Percentiles rank a stretch among this genome's conserved stretches.
Evolutionary conservation across 768 basidiomycete species (phyloP).

Genomic region (Suillus decipiens): DNA sequence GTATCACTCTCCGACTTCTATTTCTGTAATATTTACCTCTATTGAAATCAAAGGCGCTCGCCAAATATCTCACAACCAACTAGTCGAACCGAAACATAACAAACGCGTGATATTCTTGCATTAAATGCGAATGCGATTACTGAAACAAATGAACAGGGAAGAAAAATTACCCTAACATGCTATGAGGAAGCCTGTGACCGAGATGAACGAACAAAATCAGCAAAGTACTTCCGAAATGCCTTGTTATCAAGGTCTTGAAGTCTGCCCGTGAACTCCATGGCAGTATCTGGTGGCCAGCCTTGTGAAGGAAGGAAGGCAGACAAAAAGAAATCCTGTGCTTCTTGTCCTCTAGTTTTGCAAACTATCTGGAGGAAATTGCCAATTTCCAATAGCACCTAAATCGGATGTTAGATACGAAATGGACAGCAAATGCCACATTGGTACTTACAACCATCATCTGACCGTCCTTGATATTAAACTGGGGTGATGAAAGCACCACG

Average conservation of each 20-base stretch:
- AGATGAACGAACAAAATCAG: slow-evolving; percentile 78
- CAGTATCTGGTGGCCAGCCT: slow-evolving; percentile 79
- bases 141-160: slow-evolving; percentile 6
- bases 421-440: not conserved
- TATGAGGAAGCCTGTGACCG: slow-evolving; percentile 56
- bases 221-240: slow-evolving; percentile 82
- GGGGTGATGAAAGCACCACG: slow-evolving; percentile 71
- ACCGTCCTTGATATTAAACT: slow-evolving; percentile 88
- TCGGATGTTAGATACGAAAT: not conserved
- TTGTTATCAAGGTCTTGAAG: slow-evolving; percentile 74
- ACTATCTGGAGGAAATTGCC: slow-evolving; percentile 81
- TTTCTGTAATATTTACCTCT: slow-evolving; percentile 29
- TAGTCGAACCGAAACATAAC: not conserved
- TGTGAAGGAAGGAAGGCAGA: slow-evolving; percentile 84
- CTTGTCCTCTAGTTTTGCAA: slow-evolving; percentile 73
- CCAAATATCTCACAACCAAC: slow-evolving; percentile 25
- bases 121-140: slow-evolving; percentile 1
- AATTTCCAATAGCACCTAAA: slow-evolving; percentile 86
- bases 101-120: not conserved
- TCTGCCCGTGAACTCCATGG: slow-evolving; percentile 76
- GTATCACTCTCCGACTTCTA: slow-evolving; percentile 1
- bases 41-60: slow-evolving; percentile 35
- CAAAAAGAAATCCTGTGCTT: slow-evolving; percentile 81
- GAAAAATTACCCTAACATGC: slow-evolving; percentile 19
- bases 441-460: slow-evolving; percentile 70